These are phyloP conservation scores for Ophiostoma montium DNA, from an alignment of 2,329 filamentous ascomycete genomes.

Conservation along the genomic window DNA sequence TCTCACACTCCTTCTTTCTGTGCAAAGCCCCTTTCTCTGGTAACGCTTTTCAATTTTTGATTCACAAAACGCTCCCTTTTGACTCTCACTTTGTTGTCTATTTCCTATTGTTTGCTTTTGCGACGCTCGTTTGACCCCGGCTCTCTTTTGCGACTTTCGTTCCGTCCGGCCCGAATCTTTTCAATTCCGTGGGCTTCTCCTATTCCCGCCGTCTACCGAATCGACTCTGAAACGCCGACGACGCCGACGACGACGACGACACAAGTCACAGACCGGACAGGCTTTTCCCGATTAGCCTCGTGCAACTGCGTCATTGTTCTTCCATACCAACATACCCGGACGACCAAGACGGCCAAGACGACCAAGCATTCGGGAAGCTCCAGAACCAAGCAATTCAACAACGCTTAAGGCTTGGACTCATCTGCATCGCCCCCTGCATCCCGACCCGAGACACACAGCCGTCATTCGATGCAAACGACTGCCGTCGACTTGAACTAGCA, in stretches of 20 bases:
- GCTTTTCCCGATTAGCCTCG: no score
- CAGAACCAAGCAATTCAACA: neutral
- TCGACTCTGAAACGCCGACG: no score
- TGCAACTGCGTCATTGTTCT: neutral
- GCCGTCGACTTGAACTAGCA: neutral
- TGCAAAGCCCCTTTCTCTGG: slow-evolving; percentile 1
- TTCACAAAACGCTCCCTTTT: neutral
- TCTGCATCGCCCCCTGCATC: neutral
- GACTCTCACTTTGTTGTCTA: neutral
- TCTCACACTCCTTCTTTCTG: neutral
- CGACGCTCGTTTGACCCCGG: neutral
- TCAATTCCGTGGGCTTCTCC: neutral
- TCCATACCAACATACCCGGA: neutral
- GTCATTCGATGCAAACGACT: neutral
- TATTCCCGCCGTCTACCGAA: neutral
- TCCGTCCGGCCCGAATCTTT: neutral
- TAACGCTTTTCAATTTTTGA: neutral
- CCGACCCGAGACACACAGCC: neutral
- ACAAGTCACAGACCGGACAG: no score
- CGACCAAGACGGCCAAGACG: neutral
- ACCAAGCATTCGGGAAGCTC: neutral
- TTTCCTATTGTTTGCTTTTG: neutral
- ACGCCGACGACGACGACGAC: no score
- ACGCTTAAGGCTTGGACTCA: neutral
- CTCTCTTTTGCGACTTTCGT: neutral